These are phyloP conservation scores for Calamus simplicifolius DNA, from an alignment of 176 grass and related monocot genomes.

Conservation along the genomic window DNA sequence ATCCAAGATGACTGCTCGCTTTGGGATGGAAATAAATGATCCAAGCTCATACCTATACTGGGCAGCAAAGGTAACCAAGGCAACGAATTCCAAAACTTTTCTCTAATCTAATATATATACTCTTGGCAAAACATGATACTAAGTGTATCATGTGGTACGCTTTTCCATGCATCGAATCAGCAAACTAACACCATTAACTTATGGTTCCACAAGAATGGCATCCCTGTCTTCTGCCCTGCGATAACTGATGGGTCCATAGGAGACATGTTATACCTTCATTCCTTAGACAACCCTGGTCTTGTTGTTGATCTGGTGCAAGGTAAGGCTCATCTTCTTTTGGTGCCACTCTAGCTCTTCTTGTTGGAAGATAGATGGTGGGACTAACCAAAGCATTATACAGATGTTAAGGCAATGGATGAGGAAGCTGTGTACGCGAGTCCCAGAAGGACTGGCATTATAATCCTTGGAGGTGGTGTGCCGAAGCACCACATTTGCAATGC, in stretches of 20 bases:
- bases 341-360: too few relatives aligned
- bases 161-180: too few relatives aligned
- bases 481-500: slow-evolving; percentile 99
- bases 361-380: too few relatives aligned
- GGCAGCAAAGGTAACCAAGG: slow-evolving; percentile 65
- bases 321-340: slow-evolving; percentile 8
- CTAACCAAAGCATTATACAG: slow-evolving; percentile 14
- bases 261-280: slow-evolving; percentile 89
- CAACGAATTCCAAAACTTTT: too few relatives aligned
- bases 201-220: slow-evolving; percentile 39
- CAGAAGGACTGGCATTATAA: slow-evolving; percentile 82
- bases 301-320: slow-evolving; percentile 93
- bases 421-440: slow-evolving; percentile 69
- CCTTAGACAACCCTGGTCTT: slow-evolving; percentile 76
- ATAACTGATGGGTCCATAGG: slow-evolving; percentile 96
- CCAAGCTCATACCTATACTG: slow-evolving; percentile 80
- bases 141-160: too few relatives aligned
- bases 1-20: slow-evolving; percentile 74
- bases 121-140: too few relatives aligned
- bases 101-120: too few relatives aligned
- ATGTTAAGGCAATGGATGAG: slow-evolving; percentile 78
- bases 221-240: slow-evolving; percentile 78
- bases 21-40: slow-evolving; percentile 93
- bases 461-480: slow-evolving; percentile 78
- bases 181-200: too few relatives aligned